These are phyloP conservation scores for Sporobolomyces phaffii DNA, from an alignment of 768 basidiomycete genomes.

Conservation along the genomic window DNA sequence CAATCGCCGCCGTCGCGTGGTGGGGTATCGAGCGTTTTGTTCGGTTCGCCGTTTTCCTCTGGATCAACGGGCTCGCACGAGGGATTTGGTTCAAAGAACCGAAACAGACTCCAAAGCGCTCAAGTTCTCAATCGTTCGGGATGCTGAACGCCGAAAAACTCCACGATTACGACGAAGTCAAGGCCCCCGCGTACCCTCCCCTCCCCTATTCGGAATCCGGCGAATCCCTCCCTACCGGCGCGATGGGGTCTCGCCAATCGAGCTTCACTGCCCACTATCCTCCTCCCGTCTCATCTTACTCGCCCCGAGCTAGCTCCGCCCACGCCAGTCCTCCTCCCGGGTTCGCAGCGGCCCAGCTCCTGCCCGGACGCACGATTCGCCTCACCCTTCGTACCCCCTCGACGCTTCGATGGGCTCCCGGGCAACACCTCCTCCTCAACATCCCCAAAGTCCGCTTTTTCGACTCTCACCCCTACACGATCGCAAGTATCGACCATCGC, in stretches of 20 bases:
- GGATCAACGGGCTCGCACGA: slow-evolving; percentile 53
- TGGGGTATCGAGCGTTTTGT: slow-evolving; percentile 62
- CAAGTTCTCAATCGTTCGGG: slow-evolving; percentile 5
- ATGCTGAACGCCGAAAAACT: slow-evolving; percentile 19
- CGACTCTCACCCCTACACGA: slow-evolving; percentile 68
- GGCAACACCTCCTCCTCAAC: slow-evolving; percentile 69
- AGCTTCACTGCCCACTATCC: slow-evolving; percentile 9
- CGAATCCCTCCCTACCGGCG: neutral
- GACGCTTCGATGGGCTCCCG: slow-evolving; percentile 62
- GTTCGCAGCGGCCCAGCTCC: slow-evolving; percentile 61
- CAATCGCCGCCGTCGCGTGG: slow-evolving; percentile 57
- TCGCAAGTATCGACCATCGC: slow-evolving; percentile 54
- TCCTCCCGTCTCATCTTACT: slow-evolving; percentile 7
- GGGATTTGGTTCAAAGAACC: slow-evolving; percentile 13
- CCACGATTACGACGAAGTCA: slow-evolving; percentile 11
- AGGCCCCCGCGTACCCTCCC: slow-evolving; percentile 13
- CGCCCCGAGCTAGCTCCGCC: neutral
- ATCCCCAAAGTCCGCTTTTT: slow-evolving; percentile 61
- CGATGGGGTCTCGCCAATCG: neutral
- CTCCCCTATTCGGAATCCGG: neutral
- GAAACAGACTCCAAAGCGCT: neutral
- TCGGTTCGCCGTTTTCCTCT: slow-evolving; percentile 56
- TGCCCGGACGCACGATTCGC: slow-evolving; percentile 66
- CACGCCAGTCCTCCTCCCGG: slow-evolving; percentile 57
- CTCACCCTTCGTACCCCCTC: slow-evolving; percentile 59